Evolutionary conservation across 768 basidiomycete species (phyloP), one percentile per base, ranked within the genome.

Genomic region (Myochromella boudieri): DNA sequence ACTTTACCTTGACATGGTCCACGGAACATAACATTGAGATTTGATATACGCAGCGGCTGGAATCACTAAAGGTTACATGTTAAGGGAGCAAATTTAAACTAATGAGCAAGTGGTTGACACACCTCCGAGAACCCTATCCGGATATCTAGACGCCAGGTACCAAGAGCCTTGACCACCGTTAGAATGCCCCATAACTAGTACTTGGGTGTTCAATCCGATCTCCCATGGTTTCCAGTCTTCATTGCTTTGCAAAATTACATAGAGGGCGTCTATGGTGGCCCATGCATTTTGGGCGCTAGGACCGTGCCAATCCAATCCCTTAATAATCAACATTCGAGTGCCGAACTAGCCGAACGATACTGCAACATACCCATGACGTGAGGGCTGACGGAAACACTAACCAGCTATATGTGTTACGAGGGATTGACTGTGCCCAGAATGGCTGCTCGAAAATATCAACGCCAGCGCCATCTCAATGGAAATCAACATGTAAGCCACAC

Each of bases 281-380:
- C 87, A 89, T 1, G 79, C 85, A 58, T 94, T 90, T 11, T 65
- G 61, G 9, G 84, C 72, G 57, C 89, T 91, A 3, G 84, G 82
- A 0, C 92, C 94, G 57, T 91, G 94, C 93, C 93, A 95, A 63
- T 97, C 94, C 34, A 94, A 72, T 1, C 93, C 93, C 89, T 91
- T 42, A 12, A 24, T 25, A 14, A 36, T 33, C 28, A 17, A 36
- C 37, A 21, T 47, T 15, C 40, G 29, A 43, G 17, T 20, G 46
- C 3, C 17, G 26, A 20, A 40, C 12, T 42, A 20, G 22, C 37
- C 27, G 33, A 27, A 4, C 18, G 17, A n/a, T 26, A 44, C 18
- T 12, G 15, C 22, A 8, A 38, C 66, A 38, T 60, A 85, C 88
- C 93, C 93, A 95, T 21, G 85, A 77, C 1, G 87, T 93, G 42